A percentile compares a stretch with the other conserved stretches of the same genome.
Conservation (phyloP, 2,329 filamentous ascomycete species). For the Rachicladosporium sp. region DNA sequence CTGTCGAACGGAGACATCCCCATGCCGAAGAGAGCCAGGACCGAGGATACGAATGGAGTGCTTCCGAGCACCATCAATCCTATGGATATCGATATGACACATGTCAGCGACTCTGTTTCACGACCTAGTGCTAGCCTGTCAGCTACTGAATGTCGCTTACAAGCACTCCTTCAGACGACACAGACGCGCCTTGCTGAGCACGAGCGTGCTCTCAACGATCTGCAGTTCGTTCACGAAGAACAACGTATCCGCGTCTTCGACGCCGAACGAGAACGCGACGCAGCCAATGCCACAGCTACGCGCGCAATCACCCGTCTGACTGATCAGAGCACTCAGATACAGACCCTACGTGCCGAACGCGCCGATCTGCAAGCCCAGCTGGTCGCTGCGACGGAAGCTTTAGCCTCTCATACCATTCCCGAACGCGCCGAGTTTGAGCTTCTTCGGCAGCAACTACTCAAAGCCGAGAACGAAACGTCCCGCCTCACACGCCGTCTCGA, state of each 20-base stretch:
- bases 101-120: constrained; percentile 31
- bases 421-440: constrained; percentile 22
- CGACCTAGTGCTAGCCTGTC: constrained; percentile 12
- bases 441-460: constrained; percentile 11
- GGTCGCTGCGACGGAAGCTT: constrained; percentile 14
- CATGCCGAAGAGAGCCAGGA: constrained; percentile 16
- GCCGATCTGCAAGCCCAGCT: constrained; percentile 18
- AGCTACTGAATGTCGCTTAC: constrained; percentile 13
- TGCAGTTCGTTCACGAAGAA: constrained; percentile 23
- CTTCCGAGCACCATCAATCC: constrained; percentile 20
- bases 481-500: constrained; percentile 21
- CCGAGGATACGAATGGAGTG: constrained; percentile 3
- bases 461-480: constrained; percentile 14
- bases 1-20: constrained; percentile 2
- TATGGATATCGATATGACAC: constrained; percentile 25
- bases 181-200: constrained; percentile 18
- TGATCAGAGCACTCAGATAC: constrained; percentile 2
- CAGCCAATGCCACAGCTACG: constrained; percentile 12
- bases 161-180: constrained; percentile 11
- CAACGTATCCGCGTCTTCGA: constrained; percentile 17
- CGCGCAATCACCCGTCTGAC: constrained; percentile 14
- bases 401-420: constrained; percentile 19
- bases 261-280: constrained; percentile 15
- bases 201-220: constrained; percentile 17
- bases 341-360: constrained; percentile 15